These are phyloP conservation scores for Helicocarpus griseus DNA, from an alignment of 2,329 filamentous ascomycete genomes.

Conservation along the genomic window DNA sequence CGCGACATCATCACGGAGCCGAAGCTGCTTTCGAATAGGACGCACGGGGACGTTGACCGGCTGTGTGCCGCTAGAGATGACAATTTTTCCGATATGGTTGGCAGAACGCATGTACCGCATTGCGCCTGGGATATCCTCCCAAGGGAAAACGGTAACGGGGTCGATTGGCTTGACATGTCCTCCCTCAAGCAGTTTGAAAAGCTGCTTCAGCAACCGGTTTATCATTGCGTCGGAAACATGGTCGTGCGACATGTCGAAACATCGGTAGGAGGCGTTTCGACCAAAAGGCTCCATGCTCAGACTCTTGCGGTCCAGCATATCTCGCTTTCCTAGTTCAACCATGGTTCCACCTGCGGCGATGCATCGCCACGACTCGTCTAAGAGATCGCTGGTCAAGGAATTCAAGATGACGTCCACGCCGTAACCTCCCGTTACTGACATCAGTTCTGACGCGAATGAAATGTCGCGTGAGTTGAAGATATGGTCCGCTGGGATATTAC, in stretches of 20 bases:
- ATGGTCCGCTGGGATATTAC: conserved; percentile 11
- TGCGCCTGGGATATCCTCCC: conserved; percentile 17
- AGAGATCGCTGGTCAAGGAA: conserved; percentile 19
- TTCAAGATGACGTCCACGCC: conserved; percentile 22
- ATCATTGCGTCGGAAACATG: conserved; percentile 7
- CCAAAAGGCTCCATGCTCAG: conserved; percentile 14
- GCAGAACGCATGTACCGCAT: conserved; percentile 24
- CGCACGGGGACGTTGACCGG: neutral
- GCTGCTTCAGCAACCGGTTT: conserved; percentile 1
- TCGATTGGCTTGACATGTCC: conserved; percentile 20
- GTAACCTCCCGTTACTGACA: conserved; percentile 13
- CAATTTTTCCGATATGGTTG: conserved; percentile 30
- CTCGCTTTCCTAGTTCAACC: conserved; percentile 17
- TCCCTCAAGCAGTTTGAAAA: conserved; percentile 3
- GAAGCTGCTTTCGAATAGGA: conserved; percentile 6
- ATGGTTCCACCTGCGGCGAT: conserved; percentile 17
- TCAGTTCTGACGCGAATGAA: conserved; percentile 13
- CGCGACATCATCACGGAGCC: conserved; percentile 16
- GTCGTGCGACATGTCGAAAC: neutral
- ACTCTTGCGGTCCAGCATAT: conserved; percentile 9
- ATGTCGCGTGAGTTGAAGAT: conserved; percentile 19
- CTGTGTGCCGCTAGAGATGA: conserved; percentile 15
- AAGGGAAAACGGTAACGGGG: conserved; percentile 18
- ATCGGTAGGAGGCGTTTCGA: neutral
- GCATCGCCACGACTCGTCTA: conserved; percentile 19